Base-by-base conservation (phyloP, 805 yeast genomes). In the Sugiyamaella marilandica region DNA sequence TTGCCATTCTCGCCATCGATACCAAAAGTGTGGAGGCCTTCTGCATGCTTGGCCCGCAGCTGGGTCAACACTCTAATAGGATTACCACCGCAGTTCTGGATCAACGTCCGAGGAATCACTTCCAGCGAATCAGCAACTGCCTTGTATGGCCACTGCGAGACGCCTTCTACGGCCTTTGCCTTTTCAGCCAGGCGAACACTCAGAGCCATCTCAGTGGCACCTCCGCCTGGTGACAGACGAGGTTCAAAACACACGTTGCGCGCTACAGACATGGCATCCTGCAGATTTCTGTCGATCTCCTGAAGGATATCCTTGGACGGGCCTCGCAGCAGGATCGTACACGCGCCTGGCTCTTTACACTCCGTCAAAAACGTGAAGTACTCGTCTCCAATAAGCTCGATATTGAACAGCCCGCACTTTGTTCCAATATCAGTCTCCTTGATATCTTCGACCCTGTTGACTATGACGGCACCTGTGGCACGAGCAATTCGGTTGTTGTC, bases 151-250 rank as follows among this genome's bases (percentile, higher is more conserved):
- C 96, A 92, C 73, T 94, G 99, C 54, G 87, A 91, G 53, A 92
- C 85, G 56, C 98, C 99, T 69, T 90, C 97, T 60, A 94, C 81
- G 48, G 83, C 78, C 74, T 90, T 92, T 47, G 98, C 97, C 73
- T 82, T 85, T 68, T 91, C 97, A 14, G 96, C 80, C 55, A 94
- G 77, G 59, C 78, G 82, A 31, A 94, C 97, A 55, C 92, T 79
- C 37, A 94, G 90, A 2, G 98, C 98, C 98, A 94, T 94, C 74
- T 94, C 99, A 29, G 97, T 92, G 50, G 99, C 99, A 63, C 99
- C 99, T 56, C 99, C 99, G 64, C 99, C 99, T 47, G 99, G 99
- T 1, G 96, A 80, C 66, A 94, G 79, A 41, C 91, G 82, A 49
- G 99, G 99, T 69, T 92, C 96, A 62, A 92, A 83, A 77, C 89